Evolutionary conservation across 1,139 yeast species (phyloP).

Genomic region (Lodderomyces theae): DNA sequence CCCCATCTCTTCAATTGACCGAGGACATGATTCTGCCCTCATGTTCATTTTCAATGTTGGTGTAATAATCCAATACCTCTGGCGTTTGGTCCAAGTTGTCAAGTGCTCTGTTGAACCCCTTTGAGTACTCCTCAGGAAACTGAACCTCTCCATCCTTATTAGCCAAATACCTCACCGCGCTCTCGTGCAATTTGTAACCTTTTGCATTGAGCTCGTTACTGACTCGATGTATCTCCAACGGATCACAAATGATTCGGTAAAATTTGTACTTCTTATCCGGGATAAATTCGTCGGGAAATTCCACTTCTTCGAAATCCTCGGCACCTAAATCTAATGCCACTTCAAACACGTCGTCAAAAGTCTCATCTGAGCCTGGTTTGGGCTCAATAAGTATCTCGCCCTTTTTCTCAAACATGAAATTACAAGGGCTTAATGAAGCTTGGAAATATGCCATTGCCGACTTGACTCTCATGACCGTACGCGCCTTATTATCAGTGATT

Average conservation of each 20-base stretch:
- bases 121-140: conserved; percentile 50
- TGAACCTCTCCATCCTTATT: conserved; percentile 58
- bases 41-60: conserved; percentile 42
- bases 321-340: conserved; percentile 77
- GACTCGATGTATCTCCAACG: conserved; percentile 58
- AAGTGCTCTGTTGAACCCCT: conserved; percentile 57
- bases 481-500: conserved; percentile 80
- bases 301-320: conserved; percentile 67
- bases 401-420: conserved; percentile 69
- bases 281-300: conserved; percentile 36
- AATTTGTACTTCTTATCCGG: conserved; percentile 32
- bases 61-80: conserved; percentile 76
- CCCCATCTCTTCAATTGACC: background rate
- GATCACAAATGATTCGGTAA: conserved; percentile 51
- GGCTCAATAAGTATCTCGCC: conserved; percentile 64
- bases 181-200: conserved; percentile 63
- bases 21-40: conserved; percentile 11
- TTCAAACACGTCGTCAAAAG: conserved; percentile 67
- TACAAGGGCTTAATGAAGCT: conserved; percentile 75
- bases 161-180: conserved; percentile 68
- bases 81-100: conserved; percentile 67
- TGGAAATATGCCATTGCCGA: conserved; percentile 70
- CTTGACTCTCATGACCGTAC: conserved; percentile 75
- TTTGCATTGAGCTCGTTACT: conserved; percentile 54
- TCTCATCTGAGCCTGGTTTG: conserved; percentile 34